These are phyloP conservation scores for Solanum bulbocastanum DNA, from an alignment of 257 asterid species.

Conservation along the genomic window DNA sequence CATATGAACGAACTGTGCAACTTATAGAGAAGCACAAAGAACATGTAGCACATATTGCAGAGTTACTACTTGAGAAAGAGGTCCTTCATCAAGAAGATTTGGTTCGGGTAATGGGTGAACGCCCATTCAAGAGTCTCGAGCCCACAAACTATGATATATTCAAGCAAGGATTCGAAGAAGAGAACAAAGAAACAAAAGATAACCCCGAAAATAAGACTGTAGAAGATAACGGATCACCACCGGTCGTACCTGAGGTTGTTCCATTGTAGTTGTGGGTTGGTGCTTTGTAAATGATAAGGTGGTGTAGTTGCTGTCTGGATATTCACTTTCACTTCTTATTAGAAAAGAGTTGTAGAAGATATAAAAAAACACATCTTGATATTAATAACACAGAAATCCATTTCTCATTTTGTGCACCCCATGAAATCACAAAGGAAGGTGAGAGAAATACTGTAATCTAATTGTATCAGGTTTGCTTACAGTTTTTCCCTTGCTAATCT, in stretches of 20 bases:
- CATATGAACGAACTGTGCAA: slow-evolving; percentile 49
- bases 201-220: slow-evolving; percentile 12
- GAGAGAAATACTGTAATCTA: not conserved
- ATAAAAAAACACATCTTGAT: not conserved
- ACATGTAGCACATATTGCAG: slow-evolving; percentile 58
- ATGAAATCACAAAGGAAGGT: not conserved
- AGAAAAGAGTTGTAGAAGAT: not conserved
- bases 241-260: slow-evolving; percentile 33
- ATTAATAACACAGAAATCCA: not conserved
- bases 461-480: not conserved
- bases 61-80: slow-evolving; percentile 70
- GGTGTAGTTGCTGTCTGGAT: not conserved
- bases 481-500: not conserved
- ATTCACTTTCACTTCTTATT: not conserved
- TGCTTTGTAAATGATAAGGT: slow-evolving; percentile 9
- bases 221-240: slow-evolving; percentile 32
- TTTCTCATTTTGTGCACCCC: not conserved
- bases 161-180: slow-evolving; percentile 52
- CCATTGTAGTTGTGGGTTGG: slow-evolving; percentile 21
- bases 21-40: slow-evolving; percentile 70
- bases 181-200: slow-evolving; percentile 14
- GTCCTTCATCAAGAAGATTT: slow-evolving; percentile 80
- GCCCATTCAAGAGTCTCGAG: slow-evolving; percentile 54
- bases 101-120: slow-evolving; percentile 52
- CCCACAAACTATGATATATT: slow-evolving; percentile 57